Evolutionary conservation across 2,329 filamentous ascomycete species (phyloP).

Genomic region (Verticillium dahliae): DNA sequence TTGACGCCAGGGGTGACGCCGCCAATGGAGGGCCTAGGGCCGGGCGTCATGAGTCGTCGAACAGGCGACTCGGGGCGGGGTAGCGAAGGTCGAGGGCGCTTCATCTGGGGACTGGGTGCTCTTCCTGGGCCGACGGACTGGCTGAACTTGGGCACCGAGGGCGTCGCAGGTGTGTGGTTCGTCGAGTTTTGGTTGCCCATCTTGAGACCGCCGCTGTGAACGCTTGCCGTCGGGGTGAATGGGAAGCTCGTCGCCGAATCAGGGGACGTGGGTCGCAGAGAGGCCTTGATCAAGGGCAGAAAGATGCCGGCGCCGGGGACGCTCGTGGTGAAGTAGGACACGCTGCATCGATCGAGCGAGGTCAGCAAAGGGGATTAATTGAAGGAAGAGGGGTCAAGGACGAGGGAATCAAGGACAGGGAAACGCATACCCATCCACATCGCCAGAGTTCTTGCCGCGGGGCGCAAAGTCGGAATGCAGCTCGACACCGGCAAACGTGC

Average conservation of each 20-base stretch:
- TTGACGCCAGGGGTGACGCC: conserved; percentile 40
- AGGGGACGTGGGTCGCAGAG: conserved; percentile 55
- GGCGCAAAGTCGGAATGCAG: conserved; percentile 72
- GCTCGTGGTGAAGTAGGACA: conserved; percentile 76
- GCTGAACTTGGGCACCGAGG: conserved; percentile 72
- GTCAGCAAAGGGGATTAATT: conserved; percentile 12
- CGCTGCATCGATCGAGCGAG: conserved; percentile 26
- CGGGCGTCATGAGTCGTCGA: conserved; percentile 58
- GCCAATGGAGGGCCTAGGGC: conserved; percentile 46
- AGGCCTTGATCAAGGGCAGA: conserved; percentile 75
- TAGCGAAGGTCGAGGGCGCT: conserved; percentile 69
- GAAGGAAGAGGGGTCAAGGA: conserved; percentile 2
- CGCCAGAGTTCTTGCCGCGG: conserved; percentile 90
- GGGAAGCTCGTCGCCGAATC: conserved; percentile 47
- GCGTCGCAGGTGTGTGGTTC: conserved; percentile 57
- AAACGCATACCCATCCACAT: conserved; percentile 76
- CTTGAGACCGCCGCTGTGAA: conserved; percentile 43
- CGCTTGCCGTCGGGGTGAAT: conserved; percentile 63
- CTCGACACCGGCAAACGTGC: conserved; percentile 88
- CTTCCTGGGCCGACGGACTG: conserved; percentile 76
- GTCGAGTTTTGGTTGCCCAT: conserved; percentile 50
- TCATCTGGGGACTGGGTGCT: conserved; percentile 65
- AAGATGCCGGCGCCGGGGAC: conserved; percentile 86
- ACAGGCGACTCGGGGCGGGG: conserved; percentile 82
- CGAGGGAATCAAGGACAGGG: too few relatives aligned